These are phyloP conservation scores for Euphrasia confusa DNA, from an alignment of 257 asterid genomes.

Conservation along the genomic window DNA sequence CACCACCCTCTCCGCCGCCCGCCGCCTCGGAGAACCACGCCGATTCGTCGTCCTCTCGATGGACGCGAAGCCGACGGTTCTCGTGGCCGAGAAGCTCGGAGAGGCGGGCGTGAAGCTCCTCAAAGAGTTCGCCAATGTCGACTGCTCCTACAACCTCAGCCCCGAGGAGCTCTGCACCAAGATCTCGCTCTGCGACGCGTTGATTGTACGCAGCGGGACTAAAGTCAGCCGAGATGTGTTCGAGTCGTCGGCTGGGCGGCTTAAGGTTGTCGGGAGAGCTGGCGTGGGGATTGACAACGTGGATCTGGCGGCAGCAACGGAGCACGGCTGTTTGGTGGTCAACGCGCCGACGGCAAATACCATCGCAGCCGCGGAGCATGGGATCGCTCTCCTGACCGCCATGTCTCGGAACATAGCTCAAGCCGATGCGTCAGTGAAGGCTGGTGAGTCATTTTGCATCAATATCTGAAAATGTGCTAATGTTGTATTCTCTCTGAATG, in stretches of 20 bases:
- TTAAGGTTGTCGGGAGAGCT: constrained; percentile 92
- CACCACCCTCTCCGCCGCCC: constrained; percentile 31
- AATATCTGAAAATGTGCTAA: neutral
- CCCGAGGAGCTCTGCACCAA: constrained; percentile 86
- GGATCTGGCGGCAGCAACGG: constrained; percentile 97
- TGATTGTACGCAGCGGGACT: constrained; percentile 87
- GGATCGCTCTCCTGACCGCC: constrained; percentile 78
- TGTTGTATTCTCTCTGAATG: neutral
- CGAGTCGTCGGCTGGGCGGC: constrained; percentile 79
- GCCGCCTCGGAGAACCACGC: constrained; percentile 25
- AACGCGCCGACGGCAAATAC: constrained; percentile 95
- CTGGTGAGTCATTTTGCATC: constrained; percentile 44
- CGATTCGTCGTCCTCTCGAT: constrained; percentile 59
- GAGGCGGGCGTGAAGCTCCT: constrained; percentile 73
- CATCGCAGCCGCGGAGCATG: constrained; percentile 94
- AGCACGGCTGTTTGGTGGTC: constrained; percentile 89
- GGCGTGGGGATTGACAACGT: constrained; percentile 95
- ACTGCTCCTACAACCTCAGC: constrained; percentile 75
- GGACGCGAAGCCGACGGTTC: constrained; percentile 85
- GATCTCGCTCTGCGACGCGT: constrained; percentile 84
- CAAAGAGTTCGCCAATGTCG: constrained; percentile 74
- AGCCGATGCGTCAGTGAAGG: constrained; percentile 85
- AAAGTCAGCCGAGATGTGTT: constrained; percentile 83
- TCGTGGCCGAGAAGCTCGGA: constrained; percentile 85
- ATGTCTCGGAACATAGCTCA: constrained; percentile 89